Evolutionary conservation across 2,329 filamentous ascomycete genomes (phyloP), one percentile per base, ranked within the genome.

Genomic region (Ophiostoma triangulosporum): DNA sequence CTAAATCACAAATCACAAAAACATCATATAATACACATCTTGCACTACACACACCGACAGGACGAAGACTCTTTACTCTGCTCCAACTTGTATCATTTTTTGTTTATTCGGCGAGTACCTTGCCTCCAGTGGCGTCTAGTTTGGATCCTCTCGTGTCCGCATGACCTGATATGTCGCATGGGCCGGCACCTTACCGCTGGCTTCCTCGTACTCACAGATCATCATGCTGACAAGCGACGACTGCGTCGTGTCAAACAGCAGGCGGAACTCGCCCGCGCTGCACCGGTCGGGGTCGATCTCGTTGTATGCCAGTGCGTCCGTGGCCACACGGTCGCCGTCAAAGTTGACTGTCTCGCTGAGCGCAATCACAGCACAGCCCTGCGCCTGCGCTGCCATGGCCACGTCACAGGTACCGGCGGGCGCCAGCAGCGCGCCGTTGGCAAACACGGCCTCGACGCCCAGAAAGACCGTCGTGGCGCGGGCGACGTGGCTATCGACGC

Each of bases 301-400:
- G 66, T 98, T 98, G 63, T 88, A 84, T 40, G 93, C 91, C 60
- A 97, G 87, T 24, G 88, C 91, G 69, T 97, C 93, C 14, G 94
- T 80, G 6, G 88, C 86, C 11, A 96, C 88, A 55, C 88, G 84
- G 61, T 88, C 83, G 70, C 78, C 29, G 62, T 93, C 86, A 66
- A 97, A 96, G 69, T 97, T 98, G 70, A 97, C 83, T 4, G 86
- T 93, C 71, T 97, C 91, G 67, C 88, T 95, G 56, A 94, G 85
- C 3, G 94, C 88, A 32, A 94, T 83, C 55, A 97, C 88, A 1
- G 87, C 86, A 35, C 90, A 79, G 55, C 84, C 83, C 20, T 81
- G 74, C 54, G 86, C 80, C 51, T 83, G 80, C 6, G 90, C 91
- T 0, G 85, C 81, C 73, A 93, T 85, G 17, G 91, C 90, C 9